These are phyloP conservation scores for thale cress (Arabidopsis thaliana) DNA, from an alignment of 345 rosid genomes.

Conservation along the genomic window DNA sequence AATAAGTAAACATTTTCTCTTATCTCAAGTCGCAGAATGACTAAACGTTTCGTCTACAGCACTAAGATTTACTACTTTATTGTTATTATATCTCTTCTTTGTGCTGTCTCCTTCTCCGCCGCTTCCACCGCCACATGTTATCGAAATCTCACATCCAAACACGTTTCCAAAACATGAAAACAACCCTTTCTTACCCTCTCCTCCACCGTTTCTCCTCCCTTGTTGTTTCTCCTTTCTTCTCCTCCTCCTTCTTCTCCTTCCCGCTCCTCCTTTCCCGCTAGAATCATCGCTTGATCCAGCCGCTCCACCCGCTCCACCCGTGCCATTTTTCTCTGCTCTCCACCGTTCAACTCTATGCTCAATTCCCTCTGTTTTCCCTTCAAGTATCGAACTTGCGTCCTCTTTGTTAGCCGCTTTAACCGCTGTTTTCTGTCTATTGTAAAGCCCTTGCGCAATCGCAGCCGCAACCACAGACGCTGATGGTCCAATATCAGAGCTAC, in stretches of 20 bases:
- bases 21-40: conserved; percentile 30
- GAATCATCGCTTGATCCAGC: conserved; percentile 30
- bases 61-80: conserved; percentile 54
- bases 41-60: conserved; percentile 53
- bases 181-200: conserved; percentile 45
- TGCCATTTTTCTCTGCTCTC: conserved; percentile 53
- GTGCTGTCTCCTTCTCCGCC: conserved; percentile 48
- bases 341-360: conserved; percentile 74
- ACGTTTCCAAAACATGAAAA: conserved; percentile 86
- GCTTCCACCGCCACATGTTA: conserved; percentile 72
- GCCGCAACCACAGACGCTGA: conserved; percentile 96
- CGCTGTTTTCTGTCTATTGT: conserved; percentile 48
- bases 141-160: conserved; percentile 80
- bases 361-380: conserved; percentile 60
- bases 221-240: conserved; percentile 35
- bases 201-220: conserved; percentile 31
- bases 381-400: conserved; percentile 55
- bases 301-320: conserved; percentile 1
- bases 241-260: conserved; percentile 33
- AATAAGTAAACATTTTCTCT: background rate
- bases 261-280: conserved; percentile 34
- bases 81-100: conserved; percentile 46
- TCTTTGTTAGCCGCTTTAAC: conserved; percentile 39
- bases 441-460: conserved; percentile 87
- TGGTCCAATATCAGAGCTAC: conserved; percentile 78